phyloP scores from a whole-genome alignment of 2,329 filamentous ascomycete genomes.

The Pseudopithomyces chartarum region DNA sequence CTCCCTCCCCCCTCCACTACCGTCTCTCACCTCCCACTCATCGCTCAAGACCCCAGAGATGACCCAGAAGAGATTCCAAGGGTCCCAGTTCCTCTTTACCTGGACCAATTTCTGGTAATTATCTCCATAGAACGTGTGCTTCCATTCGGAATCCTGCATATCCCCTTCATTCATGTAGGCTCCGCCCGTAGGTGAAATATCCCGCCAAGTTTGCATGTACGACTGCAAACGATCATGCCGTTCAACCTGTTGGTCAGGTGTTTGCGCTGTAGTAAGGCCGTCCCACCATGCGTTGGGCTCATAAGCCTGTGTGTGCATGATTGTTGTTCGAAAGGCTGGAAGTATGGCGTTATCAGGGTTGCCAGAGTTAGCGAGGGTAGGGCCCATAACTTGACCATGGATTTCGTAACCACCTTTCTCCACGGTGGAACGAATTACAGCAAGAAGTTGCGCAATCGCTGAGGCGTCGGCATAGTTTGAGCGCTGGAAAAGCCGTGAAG shows the following conservation, averaged over 20 bases:
- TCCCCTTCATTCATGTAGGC: conserved; percentile 37
- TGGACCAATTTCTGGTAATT: conserved; percentile 27
- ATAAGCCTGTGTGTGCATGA: conserved; percentile 32
- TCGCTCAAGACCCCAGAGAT: conserved; percentile 30
- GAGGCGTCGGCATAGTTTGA: conserved; percentile 13
- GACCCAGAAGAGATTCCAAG: conserved; percentile 31
- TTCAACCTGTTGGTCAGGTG: neutral
- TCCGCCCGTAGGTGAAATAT: conserved; percentile 25
- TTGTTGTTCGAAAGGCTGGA: conserved; percentile 27
- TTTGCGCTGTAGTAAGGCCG: conserved; percentile 7
- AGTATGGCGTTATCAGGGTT: conserved; percentile 26
- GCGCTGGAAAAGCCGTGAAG: conserved; percentile 31
- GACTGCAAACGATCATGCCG: conserved; percentile 21
- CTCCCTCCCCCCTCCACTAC: conserved; percentile 17
- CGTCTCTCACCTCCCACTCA: conserved; percentile 28
- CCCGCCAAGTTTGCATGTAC: conserved; percentile 30
- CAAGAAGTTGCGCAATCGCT: conserved; percentile 9
- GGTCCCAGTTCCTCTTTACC: conserved; percentile 31
- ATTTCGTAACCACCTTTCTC: conserved; percentile 27
- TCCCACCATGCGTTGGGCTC: conserved; percentile 24
- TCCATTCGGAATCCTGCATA: conserved; percentile 32
- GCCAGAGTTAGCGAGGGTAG: conserved; percentile 11
- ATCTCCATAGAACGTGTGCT: conserved; percentile 27
- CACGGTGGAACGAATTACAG: conserved; percentile 25
- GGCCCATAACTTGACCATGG: conserved; percentile 32